These are phyloP conservation scores for Blastobotrys elegans DNA, from an alignment of 1,139 yeast species.

Conservation along the genomic window DNA sequence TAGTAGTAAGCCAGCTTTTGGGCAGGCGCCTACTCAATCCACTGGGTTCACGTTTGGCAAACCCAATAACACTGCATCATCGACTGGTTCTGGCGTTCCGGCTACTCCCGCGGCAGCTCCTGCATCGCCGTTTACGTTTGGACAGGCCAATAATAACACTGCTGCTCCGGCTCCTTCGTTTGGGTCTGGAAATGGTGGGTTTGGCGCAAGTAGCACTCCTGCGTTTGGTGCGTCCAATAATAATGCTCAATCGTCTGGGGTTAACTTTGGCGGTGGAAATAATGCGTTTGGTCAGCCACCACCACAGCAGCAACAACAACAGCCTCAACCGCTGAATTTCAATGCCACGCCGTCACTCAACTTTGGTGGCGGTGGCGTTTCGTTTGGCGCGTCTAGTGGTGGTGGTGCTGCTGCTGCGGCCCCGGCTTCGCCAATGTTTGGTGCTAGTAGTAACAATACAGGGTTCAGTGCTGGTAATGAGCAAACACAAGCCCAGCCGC, in stretches of 20 bases:
- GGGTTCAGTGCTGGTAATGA: background rate
- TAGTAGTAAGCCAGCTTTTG: conserved; percentile 23
- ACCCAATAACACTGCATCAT: background rate
- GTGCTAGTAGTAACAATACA: background rate
- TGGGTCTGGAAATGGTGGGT: background rate
- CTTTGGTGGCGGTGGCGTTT: conserved; percentile 4
- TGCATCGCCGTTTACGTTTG: background rate
- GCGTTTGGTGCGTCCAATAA: conserved; percentile 6
- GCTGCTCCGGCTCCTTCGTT: background rate
- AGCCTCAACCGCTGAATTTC: conserved; percentile 9
- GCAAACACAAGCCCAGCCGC: background rate
- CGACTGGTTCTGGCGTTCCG: no score
- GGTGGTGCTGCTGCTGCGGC: conserved; percentile 1
- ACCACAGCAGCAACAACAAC: background rate
- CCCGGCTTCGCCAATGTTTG: conserved; percentile 9
- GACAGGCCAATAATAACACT: no score
- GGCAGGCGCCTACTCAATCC: conserved; percentile 25
- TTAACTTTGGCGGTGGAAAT: background rate
- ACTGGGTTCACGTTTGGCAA: background rate
- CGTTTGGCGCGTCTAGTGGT: conserved; percentile 1
- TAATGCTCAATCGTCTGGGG: background rate
- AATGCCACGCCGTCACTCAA: conserved; percentile 10
- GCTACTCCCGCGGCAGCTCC: background rate
- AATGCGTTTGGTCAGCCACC: conserved; percentile 10
- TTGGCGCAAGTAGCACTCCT: conserved; percentile 1